These are phyloP conservation scores for Narthecium ossifragum DNA, from an alignment of 106 monocot species.

Conservation along the genomic window DNA sequence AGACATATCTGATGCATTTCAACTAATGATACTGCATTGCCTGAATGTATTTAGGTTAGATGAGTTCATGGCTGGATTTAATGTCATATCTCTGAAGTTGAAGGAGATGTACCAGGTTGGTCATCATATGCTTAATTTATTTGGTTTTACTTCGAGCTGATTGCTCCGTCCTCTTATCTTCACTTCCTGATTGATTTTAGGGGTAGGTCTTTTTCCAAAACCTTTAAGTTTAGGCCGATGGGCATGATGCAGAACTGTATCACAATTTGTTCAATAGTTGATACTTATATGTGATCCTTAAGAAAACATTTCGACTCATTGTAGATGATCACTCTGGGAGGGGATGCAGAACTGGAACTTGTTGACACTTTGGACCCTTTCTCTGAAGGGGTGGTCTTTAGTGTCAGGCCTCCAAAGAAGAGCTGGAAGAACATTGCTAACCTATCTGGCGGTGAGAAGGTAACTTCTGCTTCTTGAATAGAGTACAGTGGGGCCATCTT, in stretches of 20 bases:
- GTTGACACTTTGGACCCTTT: constrained; percentile 99
- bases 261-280: not conserved
- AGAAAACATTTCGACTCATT: too few species aligned
- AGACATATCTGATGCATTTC: too few species aligned
- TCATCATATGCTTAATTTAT: not conserved
- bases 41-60: too few species aligned
- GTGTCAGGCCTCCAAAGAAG: constrained; percentile 96
- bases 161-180: not conserved
- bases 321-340: constrained; percentile 98
- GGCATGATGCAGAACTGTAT: too few species aligned
- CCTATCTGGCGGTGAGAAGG: constrained; percentile 97
- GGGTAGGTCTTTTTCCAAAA: not conserved
- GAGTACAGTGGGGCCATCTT: too few species aligned
- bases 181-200: constrained; percentile 1
- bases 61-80: constrained; percentile 98
- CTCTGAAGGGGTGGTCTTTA: constrained; percentile 98
- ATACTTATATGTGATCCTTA: too few species aligned
- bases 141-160: not conserved
- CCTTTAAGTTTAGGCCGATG: too few species aligned
- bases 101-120: constrained; percentile 99
- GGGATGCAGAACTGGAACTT: constrained; percentile 96
- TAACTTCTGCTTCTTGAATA: constrained; percentile 3
- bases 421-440: constrained; percentile 99
- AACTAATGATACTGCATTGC: too few species aligned
- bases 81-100: constrained; percentile 88